phyloP scores from a whole-genome alignment of 805 yeast genomes.

The Saturnispora galanensis region DNA sequence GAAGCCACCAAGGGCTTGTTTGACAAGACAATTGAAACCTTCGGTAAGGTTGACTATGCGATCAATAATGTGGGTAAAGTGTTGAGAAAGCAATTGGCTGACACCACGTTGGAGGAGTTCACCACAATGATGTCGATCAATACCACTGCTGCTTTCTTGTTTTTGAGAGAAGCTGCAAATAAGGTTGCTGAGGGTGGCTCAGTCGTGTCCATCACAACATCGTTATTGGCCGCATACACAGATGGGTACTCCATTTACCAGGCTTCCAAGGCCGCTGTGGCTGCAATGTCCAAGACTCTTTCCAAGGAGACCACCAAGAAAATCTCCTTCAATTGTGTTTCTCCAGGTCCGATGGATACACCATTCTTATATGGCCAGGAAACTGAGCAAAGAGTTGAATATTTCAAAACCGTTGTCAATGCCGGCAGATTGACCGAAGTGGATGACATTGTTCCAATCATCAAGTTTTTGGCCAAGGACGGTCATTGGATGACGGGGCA shows the following conservation, averaged over 20 bases:
- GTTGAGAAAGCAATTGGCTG: constrained; percentile 47
- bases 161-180: constrained; percentile 47
- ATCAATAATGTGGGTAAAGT: constrained; percentile 61
- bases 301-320: constrained; percentile 43
- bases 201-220: constrained; percentile 50
- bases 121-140: constrained; percentile 45
- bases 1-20: constrained; percentile 36
- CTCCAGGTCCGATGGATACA: constrained; percentile 63
- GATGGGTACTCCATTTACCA: constrained; percentile 44
- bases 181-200: constrained; percentile 42
- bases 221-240: constrained; percentile 56
- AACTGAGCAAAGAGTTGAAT: constrained; percentile 40
- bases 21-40: constrained; percentile 31
- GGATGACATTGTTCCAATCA: constrained; percentile 53
- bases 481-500: constrained; percentile 69
- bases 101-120: constrained; percentile 45
- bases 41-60: constrained; percentile 52
- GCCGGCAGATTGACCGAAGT: constrained; percentile 45
- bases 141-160: constrained; percentile 52
- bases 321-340: constrained; percentile 45
- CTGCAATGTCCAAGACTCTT: constrained; percentile 41
- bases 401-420: constrained; percentile 42
- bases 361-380: constrained; percentile 59
- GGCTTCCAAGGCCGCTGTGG: constrained; percentile 50
- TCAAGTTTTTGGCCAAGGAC: constrained; percentile 50